Percentiles rank a stretch among this genome's conserved stretches.
These are phyloP conservation scores for Clonostachys chloroleuca DNA, from an alignment of 2,329 filamentous ascomycete genomes.

Conservation along the genomic window DNA sequence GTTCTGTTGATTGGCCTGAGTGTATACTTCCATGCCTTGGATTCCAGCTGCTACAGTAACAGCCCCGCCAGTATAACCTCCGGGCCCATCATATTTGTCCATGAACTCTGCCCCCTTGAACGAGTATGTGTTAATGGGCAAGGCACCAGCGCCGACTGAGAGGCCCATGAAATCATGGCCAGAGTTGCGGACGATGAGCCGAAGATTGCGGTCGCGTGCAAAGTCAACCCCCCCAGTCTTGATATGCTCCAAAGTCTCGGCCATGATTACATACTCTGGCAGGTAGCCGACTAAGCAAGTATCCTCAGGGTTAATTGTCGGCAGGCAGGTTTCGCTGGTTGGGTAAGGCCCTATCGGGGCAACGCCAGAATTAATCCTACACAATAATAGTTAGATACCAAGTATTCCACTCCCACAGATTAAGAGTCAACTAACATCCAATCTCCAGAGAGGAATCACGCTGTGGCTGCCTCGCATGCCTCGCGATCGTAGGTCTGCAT, in stretches of 20 bases:
- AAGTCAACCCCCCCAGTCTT: constrained; percentile 25
- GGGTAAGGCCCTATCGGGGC: too few relatives aligned
- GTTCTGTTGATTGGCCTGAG: constrained; percentile 35
- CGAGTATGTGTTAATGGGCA: constrained; percentile 31
- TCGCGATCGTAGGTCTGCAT: too few relatives aligned
- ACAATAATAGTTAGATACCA: too few relatives aligned
- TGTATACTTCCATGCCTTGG: constrained; percentile 37
- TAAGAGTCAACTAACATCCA: too few relatives aligned
- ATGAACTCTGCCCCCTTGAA: constrained; percentile 34
- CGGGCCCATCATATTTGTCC: constrained; percentile 23
- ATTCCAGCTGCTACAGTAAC: constrained; percentile 52
- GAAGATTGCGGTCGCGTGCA: constrained; percentile 30
- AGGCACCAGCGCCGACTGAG: constrained; percentile 30
- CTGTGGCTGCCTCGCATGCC: too few relatives aligned
- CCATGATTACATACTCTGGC: too few relatives aligned
- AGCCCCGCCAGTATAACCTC: constrained; percentile 16
- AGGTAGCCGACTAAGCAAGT: too few relatives aligned
- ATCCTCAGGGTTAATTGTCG: too few relatives aligned
- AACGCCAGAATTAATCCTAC: too few relatives aligned
- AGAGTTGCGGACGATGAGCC: constrained; percentile 29
- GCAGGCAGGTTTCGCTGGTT: too few relatives aligned
- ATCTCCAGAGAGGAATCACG: too few relatives aligned
- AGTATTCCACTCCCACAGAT: too few relatives aligned
- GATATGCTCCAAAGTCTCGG: constrained; percentile 6
- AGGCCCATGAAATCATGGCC: constrained; percentile 25